A percentile compares a stretch with the other conserved stretches of the same genome.
Conservation (phyloP, 257 asterid species). For the Craterostigma plantagineum region DNA sequence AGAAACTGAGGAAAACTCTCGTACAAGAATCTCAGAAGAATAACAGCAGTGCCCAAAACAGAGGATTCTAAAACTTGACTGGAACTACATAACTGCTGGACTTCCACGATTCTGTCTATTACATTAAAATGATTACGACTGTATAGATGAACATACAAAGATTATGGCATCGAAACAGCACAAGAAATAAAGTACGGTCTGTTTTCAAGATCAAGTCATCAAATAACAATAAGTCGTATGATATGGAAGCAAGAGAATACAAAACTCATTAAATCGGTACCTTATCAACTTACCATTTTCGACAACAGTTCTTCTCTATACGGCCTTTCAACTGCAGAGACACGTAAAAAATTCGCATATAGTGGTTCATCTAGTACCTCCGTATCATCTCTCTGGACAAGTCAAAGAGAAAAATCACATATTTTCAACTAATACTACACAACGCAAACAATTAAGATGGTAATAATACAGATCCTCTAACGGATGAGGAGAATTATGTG, state of each 20-base stretch:
- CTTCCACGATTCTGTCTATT: too few relatives aligned
- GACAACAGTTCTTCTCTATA: constrained; percentile 43
- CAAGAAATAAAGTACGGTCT: background rate
- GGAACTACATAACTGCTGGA: background rate
- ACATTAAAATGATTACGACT: too few relatives aligned
- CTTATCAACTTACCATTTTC: constrained; percentile 20
- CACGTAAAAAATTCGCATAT: constrained; percentile 40
- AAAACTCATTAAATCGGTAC: background rate
- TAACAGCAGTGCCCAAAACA: background rate
- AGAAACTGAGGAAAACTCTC: background rate
- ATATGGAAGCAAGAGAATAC: background rate
- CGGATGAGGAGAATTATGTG: too few relatives aligned
- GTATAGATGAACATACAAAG: too few relatives aligned
- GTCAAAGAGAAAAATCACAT: constrained; percentile 1
- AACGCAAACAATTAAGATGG: too few relatives aligned
- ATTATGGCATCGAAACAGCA: too few relatives aligned
- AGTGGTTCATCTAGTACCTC: constrained; percentile 85
- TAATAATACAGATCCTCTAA: background rate
- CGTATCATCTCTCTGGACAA: constrained; percentile 54
- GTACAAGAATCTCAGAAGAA: background rate
- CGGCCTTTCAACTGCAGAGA: constrained; percentile 52
- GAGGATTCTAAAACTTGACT: background rate
- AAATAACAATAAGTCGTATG: too few relatives aligned
- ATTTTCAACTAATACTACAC: too few relatives aligned
- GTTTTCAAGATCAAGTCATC: too few relatives aligned